A percentile compares a stretch with the other conserved stretches of the same genome.
Evolutionary conservation across 768 basidiomycete genomes (phyloP).

Genomic region (Russula earlei): DNA sequence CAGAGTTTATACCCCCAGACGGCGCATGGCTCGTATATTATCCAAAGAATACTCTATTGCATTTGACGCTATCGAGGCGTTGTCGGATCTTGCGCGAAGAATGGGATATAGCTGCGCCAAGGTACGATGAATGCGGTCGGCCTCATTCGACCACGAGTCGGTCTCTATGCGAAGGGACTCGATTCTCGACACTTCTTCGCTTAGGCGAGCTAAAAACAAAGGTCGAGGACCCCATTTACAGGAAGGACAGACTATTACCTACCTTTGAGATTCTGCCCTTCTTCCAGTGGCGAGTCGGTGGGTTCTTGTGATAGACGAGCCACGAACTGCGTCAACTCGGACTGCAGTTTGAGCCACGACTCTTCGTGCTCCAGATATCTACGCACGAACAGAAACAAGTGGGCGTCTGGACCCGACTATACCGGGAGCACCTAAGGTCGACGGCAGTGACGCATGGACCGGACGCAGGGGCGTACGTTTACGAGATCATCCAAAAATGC

Average conservation of each 20-base stretch:
- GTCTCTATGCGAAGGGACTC: slow-evolving; percentile 2
- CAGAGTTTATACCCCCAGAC: neutral
- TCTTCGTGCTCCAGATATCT: slow-evolving; percentile 17
- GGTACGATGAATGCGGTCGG: neutral
- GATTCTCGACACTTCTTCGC: slow-evolving; percentile 1
- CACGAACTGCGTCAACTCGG: slow-evolving; percentile 6
- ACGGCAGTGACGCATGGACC: neutral
- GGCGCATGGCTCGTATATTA: slow-evolving; percentile 6
- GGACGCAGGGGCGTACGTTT: neutral
- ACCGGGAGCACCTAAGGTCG: neutral
- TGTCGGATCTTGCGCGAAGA: slow-evolving; percentile 12
- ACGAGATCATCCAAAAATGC: slow-evolving; percentile 5
- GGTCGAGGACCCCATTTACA: neutral
- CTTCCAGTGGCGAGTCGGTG: neutral
- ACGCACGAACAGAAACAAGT: slow-evolving; percentile 7
- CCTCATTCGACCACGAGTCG: neutral
- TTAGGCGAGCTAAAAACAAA: neutral
- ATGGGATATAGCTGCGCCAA: slow-evolving; percentile 4
- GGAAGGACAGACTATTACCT: neutral
- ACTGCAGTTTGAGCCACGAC: slow-evolving; percentile 4
- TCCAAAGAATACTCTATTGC: slow-evolving; percentile 13
- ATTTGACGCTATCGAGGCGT: slow-evolving; percentile 5
- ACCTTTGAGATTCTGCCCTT: slow-evolving; percentile 6
- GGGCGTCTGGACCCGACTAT: neutral
- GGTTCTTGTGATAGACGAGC: slow-evolving; percentile 9